Evolutionary conservation across 2,329 filamentous ascomycete species (phyloP).

Genomic region (Orbilia brochopaga): DNA sequence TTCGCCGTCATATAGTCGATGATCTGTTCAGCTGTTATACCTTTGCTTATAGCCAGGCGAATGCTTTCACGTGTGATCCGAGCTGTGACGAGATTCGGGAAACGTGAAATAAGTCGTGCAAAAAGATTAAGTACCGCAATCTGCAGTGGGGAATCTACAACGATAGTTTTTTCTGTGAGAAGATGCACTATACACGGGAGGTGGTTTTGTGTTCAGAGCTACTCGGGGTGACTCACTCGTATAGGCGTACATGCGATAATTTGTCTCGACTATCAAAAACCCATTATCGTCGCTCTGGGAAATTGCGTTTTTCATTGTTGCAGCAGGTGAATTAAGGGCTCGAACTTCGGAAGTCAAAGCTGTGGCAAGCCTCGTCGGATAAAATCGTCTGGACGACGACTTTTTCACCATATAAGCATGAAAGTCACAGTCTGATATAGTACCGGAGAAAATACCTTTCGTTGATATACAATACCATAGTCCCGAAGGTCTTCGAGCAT

Average conservation of each 20-base stretch:
- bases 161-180: neutral
- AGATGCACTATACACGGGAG: neutral
- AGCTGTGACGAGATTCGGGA: constrained; percentile 91
- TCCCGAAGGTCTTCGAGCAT: constrained; percentile 91
- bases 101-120: constrained; percentile 83
- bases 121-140: constrained; percentile 94
- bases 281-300: constrained; percentile 65
- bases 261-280: constrained; percentile 95
- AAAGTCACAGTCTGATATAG: neutral
- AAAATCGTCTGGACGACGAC: constrained; percentile 65
- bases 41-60: constrained; percentile 81
- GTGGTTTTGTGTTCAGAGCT: neutral
- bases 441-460: constrained; percentile 41
- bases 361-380: constrained; percentile 90
- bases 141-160: constrained; percentile 75
- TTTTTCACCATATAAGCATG: neutral
- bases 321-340: constrained; percentile 72
- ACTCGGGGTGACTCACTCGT: constrained; percentile 69
- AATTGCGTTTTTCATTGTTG: constrained; percentile 72
- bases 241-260: constrained; percentile 97
- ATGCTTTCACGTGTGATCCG: constrained; percentile 89
- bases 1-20: constrained; percentile 90
- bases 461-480: constrained; percentile 82
- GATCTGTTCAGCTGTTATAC: constrained; percentile 94
- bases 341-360: constrained; percentile 80